These are phyloP conservation scores for Leptographium flavum DNA, from an alignment of 2,329 filamentous ascomycete genomes.

Conservation along the genomic window DNA sequence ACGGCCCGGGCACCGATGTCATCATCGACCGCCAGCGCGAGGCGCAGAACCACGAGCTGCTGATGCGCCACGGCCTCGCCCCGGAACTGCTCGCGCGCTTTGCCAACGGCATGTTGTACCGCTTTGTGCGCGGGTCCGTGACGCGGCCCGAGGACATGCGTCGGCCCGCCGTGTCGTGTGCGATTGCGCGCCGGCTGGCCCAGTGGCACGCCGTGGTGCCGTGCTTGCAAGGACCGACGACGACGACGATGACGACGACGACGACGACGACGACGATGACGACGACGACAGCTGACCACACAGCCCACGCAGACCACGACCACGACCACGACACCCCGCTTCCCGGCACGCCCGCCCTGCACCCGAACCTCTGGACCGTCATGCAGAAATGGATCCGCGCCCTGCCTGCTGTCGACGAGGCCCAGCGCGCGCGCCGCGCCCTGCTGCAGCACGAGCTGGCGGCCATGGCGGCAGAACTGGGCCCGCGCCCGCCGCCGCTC, in stretches of 20 bases:
- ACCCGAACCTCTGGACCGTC: conserved; percentile 65
- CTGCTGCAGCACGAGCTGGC: conserved; percentile 62
- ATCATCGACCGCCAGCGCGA: conserved; percentile 90
- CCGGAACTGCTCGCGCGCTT: conserved; percentile 83
- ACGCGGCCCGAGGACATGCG: conserved; percentile 71
- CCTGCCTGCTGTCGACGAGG: conserved; percentile 58
- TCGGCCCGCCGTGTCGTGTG: conserved; percentile 60
- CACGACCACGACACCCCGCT: no score
- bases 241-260: conserved; percentile 5
- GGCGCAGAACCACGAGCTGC: conserved; percentile 67
- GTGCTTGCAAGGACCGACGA: conserved; percentile 30
- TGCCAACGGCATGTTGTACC: conserved; percentile 90
- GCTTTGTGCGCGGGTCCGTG: conserved; percentile 69
- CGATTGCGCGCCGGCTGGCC: conserved; percentile 70
- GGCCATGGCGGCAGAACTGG: conserved; percentile 54
- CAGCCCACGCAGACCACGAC: not conserved
- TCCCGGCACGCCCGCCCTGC: no score
- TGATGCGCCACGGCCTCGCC: conserved; percentile 71
- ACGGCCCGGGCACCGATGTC: conserved; percentile 85
- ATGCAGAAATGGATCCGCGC: conserved; percentile 93
- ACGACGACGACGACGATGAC: conserved; percentile 9
- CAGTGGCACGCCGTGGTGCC: conserved; percentile 79
- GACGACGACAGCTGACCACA: not conserved
- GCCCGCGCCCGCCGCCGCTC: conserved; percentile 56
- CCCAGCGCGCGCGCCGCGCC: conserved; percentile 52